A percentile compares a stretch with the other conserved stretches of the same genome.
phyloP scores from a whole-genome alignment of 2,329 filamentous ascomycete species.

The Penicillium nordicum region DNA sequence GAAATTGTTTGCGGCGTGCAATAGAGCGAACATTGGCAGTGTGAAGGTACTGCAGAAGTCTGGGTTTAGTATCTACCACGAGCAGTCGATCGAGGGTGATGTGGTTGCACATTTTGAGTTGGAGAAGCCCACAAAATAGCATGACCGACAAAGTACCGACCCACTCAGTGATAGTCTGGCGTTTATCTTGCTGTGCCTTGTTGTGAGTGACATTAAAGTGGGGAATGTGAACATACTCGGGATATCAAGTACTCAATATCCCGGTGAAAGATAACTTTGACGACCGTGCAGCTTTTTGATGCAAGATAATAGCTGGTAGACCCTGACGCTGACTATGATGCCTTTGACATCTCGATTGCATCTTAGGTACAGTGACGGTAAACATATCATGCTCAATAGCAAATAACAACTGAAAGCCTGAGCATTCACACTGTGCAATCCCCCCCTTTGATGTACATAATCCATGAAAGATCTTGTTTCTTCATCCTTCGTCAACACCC shows the following conservation, averaged over 20 bases:
- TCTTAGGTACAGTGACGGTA: background rate
- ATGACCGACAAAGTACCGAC: background rate
- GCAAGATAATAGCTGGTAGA: background rate
- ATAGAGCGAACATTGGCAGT: constrained; percentile 20
- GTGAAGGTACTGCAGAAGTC: constrained; percentile 19
- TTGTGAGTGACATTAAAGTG: background rate
- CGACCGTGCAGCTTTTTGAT: background rate
- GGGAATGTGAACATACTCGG: background rate
- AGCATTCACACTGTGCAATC: background rate
- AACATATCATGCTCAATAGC: background rate
- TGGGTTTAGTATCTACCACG: constrained; percentile 14
- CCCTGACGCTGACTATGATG: background rate
- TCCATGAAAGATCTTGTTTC: background rate
- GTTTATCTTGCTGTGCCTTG: background rate
- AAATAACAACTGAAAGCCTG: background rate
- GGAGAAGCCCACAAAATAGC: background rate
- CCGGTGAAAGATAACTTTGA: background rate
- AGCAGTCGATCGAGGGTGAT: constrained; percentile 16
- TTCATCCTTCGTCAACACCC: background rate
- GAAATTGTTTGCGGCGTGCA: constrained; percentile 19
- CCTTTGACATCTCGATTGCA: background rate
- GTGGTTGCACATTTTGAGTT: constrained; percentile 14
- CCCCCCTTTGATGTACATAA: background rate
- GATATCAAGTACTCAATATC: background rate
- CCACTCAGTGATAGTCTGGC: background rate